Evolutionary conservation across 83 land plant genomes (phyloP).

Genomic region (Picea abies): DNA sequence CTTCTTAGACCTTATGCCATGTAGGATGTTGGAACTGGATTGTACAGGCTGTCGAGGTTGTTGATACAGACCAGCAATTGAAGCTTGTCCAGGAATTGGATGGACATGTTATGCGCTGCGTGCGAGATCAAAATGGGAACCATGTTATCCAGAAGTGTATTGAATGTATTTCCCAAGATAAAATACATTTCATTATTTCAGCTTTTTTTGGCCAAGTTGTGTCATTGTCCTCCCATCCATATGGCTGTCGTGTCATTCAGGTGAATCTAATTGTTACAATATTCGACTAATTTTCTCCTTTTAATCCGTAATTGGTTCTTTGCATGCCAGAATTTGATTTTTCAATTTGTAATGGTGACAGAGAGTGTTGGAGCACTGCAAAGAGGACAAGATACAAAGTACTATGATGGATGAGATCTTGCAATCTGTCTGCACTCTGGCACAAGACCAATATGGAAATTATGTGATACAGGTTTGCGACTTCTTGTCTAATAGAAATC

Average conservation of each 20-base stretch:
- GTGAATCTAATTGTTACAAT: conserved; percentile 15
- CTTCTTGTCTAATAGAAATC: too few species aligned
- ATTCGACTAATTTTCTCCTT: not conserved
- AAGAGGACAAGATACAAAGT: conserved; percentile 44
- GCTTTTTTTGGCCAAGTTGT: conserved; percentile 61
- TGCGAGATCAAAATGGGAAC: conserved; percentile 71
- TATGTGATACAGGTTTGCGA: conserved; percentile 58
- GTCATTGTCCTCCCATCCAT: conserved; percentile 55
- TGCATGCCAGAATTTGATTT: not conserved
- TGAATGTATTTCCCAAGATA: conserved; percentile 66
- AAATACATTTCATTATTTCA: conserved; percentile 54
- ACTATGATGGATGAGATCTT: conserved; percentile 69
- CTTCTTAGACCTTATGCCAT: not conserved
- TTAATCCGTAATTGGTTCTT: not conserved
- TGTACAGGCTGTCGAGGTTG: conserved; percentile 66
- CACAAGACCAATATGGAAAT: conserved; percentile 70
- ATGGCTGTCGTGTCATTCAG: conserved; percentile 75
- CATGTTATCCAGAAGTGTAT: conserved; percentile 76
- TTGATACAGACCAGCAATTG: conserved; percentile 59
- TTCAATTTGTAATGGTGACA: conserved; percentile 18
- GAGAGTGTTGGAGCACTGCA: conserved; percentile 73
- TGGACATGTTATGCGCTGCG: conserved; percentile 66
- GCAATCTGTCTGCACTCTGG: conserved; percentile 45
- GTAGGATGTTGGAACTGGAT: not conserved
- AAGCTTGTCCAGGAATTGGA: conserved; percentile 58